Evolutionary conservation across 495 filamentous ascomycete genomes (phyloP), one percentile per base, ranked within the genome.

Genomic region (Cairneyella variabilis): DNA sequence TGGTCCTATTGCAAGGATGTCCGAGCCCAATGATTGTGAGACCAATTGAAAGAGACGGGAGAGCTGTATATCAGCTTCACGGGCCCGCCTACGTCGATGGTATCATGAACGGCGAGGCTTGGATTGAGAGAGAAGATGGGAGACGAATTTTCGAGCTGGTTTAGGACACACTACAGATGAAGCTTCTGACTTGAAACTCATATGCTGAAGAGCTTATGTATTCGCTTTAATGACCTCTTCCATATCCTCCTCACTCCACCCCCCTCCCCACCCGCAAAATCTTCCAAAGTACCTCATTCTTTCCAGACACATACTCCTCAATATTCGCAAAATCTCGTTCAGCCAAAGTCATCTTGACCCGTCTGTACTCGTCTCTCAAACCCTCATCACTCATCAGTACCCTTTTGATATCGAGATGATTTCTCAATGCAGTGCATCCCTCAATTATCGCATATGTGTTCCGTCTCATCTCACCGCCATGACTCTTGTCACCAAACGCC

Each of bases 401-500:
- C 38, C 63, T 60, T 34, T 64, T 54, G n/a, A 53, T 17, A 49
- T 58, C 59, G 2, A 44, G 30, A 52, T 62, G 55, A 28, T 62
- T 58, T 26, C 42, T 53, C 32, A 58, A 32, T 4, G 57, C 22
- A 14, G 36, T 12, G 21, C 54, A 45, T n/a, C 59, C 59, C 17
- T 57, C 58, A 10, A 61, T 1, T 1, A 54, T 25, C 0, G 57
- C 44, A 48, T 61, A 61, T 7, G 58, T 61, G 34, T 61, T 61
- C n/a, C 54, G 41, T 28, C 45, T 37, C 54, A 57, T 61, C 27
- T 36, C 45, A 11, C 6, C 38, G 9, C 7, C 34, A 17, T 18
- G 11, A 8, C 7, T 27, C 1, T 25, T 32, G 8, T n/a, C 3
- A 3, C 40, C 44, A 51, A 27, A 23, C 3, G 42, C 47, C 4